A percentile compares a stretch with the other conserved stretches of the same genome.
Evolutionary conservation across 805 yeast species (phyloP).

Genomic region (Ogataea angusta): DNA sequence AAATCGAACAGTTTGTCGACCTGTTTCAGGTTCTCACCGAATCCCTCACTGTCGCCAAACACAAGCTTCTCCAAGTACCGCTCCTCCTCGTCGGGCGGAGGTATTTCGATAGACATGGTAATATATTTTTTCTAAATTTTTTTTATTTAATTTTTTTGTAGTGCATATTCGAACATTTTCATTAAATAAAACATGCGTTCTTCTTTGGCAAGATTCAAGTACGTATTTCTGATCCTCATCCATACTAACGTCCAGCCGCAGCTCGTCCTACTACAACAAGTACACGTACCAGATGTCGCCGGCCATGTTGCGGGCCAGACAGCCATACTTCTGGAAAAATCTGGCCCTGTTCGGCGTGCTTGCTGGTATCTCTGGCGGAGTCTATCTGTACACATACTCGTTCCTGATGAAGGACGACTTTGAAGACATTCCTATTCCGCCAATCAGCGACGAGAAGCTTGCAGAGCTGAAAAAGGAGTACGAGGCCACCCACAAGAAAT

Average conservation of each 20-base stretch:
- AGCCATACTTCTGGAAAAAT: conserved; percentile 80
- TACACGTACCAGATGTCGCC: conserved; percentile 75
- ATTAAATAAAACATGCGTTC: conserved; percentile 20
- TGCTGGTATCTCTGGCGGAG: conserved; percentile 63
- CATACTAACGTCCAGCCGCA: conserved; percentile 19
- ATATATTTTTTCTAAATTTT: conserved; percentile 3
- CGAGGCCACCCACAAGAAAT: conserved; percentile 40
- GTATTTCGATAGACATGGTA: conserved; percentile 31
- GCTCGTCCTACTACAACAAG: conserved; percentile 39
- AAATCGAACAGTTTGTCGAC: conserved; percentile 55
- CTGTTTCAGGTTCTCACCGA: conserved; percentile 59
- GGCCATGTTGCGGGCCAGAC: conserved; percentile 85
- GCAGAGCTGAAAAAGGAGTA: conserved; percentile 70
- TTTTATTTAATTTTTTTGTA: conserved; percentile 4
- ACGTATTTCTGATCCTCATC: conserved; percentile 8
- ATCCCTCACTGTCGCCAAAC: conserved; percentile 82
- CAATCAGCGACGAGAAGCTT: conserved; percentile 75
- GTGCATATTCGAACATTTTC: conserved; percentile 6
- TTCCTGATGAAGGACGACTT: conserved; percentile 76
- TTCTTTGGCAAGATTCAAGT: conserved; percentile 23
- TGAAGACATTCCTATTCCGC: conserved; percentile 91
- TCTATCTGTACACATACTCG: conserved; percentile 64
- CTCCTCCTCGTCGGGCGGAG: conserved; percentile 86
- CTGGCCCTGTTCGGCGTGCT: conserved; percentile 57
- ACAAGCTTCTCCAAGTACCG: conserved; percentile 73